Evolutionary conservation across 164 flowering plant genomes (phyloP).

Genomic region (Kingdonia uniflora): DNA sequence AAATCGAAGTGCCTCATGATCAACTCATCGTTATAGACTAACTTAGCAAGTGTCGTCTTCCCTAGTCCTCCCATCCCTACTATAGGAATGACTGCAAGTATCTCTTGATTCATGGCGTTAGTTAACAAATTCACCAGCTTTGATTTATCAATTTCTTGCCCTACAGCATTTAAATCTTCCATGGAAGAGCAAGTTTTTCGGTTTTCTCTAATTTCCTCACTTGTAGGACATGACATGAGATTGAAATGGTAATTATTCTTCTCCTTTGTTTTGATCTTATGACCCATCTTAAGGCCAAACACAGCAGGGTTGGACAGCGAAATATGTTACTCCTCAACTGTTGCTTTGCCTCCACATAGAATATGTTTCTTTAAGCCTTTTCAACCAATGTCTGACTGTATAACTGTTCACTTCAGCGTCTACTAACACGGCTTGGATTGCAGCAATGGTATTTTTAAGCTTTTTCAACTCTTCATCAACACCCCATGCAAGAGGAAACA

Average conservation of each 20-base stretch:
- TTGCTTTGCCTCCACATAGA: neutral
- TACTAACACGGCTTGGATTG: neutral
- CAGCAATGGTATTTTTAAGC: neutral
- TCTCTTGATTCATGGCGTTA: neutral
- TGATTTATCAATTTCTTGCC: constrained; percentile 3
- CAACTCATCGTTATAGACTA: constrained; percentile 4
- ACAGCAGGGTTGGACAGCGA: neutral
- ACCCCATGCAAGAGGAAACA: neutral
- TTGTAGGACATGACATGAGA: no score
- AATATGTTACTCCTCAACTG: neutral
- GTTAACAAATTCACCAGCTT: neutral
- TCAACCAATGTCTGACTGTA: neutral
- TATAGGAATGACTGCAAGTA: neutral
- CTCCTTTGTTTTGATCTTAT: neutral
- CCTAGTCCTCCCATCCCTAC: constrained; percentile 10
- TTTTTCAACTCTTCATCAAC: neutral
- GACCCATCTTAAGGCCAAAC: constrained; percentile 2
- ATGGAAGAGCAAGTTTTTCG: constrained; percentile 5
- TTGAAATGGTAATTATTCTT: neutral
- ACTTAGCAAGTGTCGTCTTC: constrained; percentile 11
- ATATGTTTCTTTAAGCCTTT: neutral
- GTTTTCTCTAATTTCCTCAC: no score
- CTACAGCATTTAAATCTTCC: neutral
- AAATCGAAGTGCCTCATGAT: neutral
- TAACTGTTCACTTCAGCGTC: neutral